Conservation (phyloP, 1,284 basidiomycete species). For the Marasmius tenuissimus region DNA sequence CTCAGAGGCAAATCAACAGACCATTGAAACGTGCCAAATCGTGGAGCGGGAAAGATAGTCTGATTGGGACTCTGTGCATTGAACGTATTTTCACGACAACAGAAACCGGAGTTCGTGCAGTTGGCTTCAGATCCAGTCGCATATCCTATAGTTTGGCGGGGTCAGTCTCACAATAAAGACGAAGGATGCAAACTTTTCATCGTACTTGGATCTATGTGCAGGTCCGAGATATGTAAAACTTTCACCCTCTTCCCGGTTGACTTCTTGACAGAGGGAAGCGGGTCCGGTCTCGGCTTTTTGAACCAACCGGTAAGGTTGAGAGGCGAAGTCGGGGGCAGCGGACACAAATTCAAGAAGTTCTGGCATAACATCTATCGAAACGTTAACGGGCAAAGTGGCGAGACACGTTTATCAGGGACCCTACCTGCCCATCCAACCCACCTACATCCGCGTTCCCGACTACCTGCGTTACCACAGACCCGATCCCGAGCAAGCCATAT, state of each 20-base stretch:
- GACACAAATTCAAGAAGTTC: constrained; percentile 53
- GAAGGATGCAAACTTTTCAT: neutral
- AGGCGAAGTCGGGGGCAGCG: constrained; percentile 48
- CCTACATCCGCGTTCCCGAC: constrained; percentile 64
- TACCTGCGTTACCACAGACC: constrained; percentile 67
- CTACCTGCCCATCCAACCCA: constrained; percentile 69
- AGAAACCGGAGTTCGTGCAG: constrained; percentile 64
- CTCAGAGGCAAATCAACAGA: constrained; percentile 18
- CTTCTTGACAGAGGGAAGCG: constrained; percentile 53
- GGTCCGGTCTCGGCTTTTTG: constrained; percentile 67
- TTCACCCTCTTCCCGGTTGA: constrained; percentile 67
- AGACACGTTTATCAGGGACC: constrained; percentile 6
- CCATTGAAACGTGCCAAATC: constrained; percentile 68
- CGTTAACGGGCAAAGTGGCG: neutral
- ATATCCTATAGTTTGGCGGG: constrained; percentile 45
- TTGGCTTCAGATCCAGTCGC: constrained; percentile 74
- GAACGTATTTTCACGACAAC: constrained; percentile 63
- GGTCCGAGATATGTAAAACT: constrained; percentile 76
- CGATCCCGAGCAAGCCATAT: constrained; percentile 49
- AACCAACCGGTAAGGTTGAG: constrained; percentile 60
- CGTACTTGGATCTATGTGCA: constrained; percentile 74
- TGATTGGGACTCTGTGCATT: constrained; percentile 52
- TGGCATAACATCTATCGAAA: constrained; percentile 50
- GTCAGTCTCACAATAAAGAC: neutral
- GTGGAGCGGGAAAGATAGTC: constrained; percentile 58